Percentiles rank a stretch among this genome's conserved stretches.
These are phyloP conservation scores for Pseudogymnoascus sp. DNA, from an alignment of 2,329 filamentous ascomycete genomes.

Conservation along the genomic window DNA sequence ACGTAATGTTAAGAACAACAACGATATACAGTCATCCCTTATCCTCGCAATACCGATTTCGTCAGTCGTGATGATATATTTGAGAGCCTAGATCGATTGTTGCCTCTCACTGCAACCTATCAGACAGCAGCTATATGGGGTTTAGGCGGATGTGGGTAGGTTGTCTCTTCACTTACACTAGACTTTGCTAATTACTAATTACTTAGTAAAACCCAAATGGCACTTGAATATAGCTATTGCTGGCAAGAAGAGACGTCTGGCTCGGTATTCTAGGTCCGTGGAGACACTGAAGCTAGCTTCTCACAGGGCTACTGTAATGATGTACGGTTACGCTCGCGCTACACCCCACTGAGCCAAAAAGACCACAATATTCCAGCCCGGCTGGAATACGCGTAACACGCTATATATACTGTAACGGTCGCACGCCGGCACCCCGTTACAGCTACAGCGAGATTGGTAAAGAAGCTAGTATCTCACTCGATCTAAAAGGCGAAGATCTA, in stretches of 20 bases:
- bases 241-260: constrained; percentile 19
- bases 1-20: background rate
- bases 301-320: too few relatives aligned
- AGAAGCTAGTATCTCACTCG: constrained; percentile 18
- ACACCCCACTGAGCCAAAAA: too few relatives aligned
- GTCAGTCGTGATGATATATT: constrained; percentile 11
- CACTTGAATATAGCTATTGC: constrained; percentile 29
- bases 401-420: too few relatives aligned
- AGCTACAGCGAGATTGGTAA: constrained; percentile 27
- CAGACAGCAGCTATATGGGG: constrained; percentile 14
- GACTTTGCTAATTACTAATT: constrained; percentile 7
- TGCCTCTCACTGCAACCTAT: background rate
- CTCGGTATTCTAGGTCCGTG: constrained; percentile 33
- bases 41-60: constrained; percentile 12
- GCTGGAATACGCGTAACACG: too few relatives aligned
- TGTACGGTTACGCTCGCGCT: too few relatives aligned
- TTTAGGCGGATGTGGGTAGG: constrained; percentile 15
- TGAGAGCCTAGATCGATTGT: constrained; percentile 11
- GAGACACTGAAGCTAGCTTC: constrained; percentile 28
- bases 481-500: constrained; percentile 19
- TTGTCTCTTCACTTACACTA: background rate
- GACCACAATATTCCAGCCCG: too few relatives aligned
- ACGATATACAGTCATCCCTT: constrained; percentile 11
- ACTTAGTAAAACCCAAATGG: constrained; percentile 35
- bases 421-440: too few relatives aligned